Percentiles rank a stretch among this genome's conserved stretches.
Evolutionary conservation across 495 filamentous ascomycete species (phyloP).

Genomic region (Podospora pseudoanserina): DNA sequence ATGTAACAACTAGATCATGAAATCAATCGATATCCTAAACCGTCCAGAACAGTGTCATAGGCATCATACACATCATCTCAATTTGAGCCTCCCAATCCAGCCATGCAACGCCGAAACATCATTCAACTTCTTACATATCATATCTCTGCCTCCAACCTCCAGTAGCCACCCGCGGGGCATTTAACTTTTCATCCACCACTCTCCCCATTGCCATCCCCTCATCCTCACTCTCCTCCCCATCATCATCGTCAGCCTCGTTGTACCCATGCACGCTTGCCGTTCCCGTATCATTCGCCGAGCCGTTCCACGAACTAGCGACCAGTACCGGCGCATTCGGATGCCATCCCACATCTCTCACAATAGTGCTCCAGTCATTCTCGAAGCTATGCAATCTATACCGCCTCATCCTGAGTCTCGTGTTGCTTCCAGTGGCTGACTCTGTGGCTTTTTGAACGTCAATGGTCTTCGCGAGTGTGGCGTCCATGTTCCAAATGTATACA

Average conservation of each 20-base stretch:
- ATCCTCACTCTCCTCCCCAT: slow-evolving; percentile 54
- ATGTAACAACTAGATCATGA: no score
- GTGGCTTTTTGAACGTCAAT: slow-evolving; percentile 76
- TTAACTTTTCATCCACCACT: slow-evolving; percentile 51
- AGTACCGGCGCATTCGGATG: slow-evolving; percentile 86
- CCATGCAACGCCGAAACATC: no score
- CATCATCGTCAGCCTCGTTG: slow-evolving; percentile 48
- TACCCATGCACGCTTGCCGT: slow-evolving; percentile 75
- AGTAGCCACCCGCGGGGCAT: background rate
- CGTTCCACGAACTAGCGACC: slow-evolving; percentile 85
- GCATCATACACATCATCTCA: no score
- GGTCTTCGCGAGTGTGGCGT: slow-evolving; percentile 77
- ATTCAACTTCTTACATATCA: background rate
- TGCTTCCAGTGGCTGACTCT: slow-evolving; percentile 15
- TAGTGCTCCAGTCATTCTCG: slow-evolving; percentile 62
- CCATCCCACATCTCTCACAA: slow-evolving; percentile 92
- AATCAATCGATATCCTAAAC: no score
- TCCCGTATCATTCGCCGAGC: slow-evolving; percentile 62
- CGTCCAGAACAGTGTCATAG: no score
- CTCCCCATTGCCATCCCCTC: slow-evolving; percentile 57
- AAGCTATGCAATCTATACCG: slow-evolving; percentile 30
- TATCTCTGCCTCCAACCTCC: background rate
- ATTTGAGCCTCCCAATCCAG: no score
- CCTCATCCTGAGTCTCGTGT: slow-evolving; percentile 10
- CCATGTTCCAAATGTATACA: slow-evolving; percentile 90